Evolutionary conservation across 1,284 basidiomycete genomes (phyloP).

Genomic region (Exobasidium rhododendri): DNA sequence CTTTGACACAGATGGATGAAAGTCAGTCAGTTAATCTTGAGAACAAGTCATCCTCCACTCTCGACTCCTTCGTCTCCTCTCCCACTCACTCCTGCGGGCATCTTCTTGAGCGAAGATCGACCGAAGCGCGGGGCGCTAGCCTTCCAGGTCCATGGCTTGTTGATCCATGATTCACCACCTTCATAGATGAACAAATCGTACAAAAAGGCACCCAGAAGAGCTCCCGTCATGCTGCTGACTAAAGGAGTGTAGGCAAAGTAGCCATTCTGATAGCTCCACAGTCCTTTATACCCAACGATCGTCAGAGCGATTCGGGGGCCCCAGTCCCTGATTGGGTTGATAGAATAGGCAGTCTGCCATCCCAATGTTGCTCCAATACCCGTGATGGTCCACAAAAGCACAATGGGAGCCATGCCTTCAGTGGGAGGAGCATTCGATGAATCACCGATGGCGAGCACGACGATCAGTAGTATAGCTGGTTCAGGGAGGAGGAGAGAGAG

Average conservation of each 20-base stretch:
- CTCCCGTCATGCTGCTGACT: conserved; percentile 48
- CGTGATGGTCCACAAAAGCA: conserved; percentile 61
- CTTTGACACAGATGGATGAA: too few species aligned
- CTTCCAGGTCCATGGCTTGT: conserved; percentile 8
- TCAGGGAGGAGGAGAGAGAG: not conserved
- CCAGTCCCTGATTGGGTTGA: conserved; percentile 68
- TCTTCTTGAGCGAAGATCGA: not conserved
- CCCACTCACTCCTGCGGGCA: not conserved
- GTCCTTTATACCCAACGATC: conserved; percentile 62
- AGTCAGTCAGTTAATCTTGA: too few species aligned
- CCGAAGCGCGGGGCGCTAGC: not conserved
- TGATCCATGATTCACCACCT: conserved; percentile 42
- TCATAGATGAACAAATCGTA: conserved; percentile 55
- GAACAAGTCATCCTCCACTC: not conserved
- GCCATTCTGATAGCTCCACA: conserved; percentile 60
- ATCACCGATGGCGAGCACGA: conserved; percentile 23
- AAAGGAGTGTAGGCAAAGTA: conserved; percentile 75
- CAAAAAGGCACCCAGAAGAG: conserved; percentile 47
- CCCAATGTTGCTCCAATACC: conserved; percentile 59
- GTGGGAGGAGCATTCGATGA: conserved; percentile 17
- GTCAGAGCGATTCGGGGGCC: conserved; percentile 65
- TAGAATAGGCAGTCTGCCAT: conserved; percentile 56
- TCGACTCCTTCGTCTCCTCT: not conserved
- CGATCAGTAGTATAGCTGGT: conserved; percentile 18
- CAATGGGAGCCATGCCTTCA: conserved; percentile 56